A percentile compares a stretch with the other conserved stretches of the same genome.
Evolutionary conservation across 805 yeast genomes (phyloP).

Genomic region (Cyberlindnera bimundalis): DNA sequence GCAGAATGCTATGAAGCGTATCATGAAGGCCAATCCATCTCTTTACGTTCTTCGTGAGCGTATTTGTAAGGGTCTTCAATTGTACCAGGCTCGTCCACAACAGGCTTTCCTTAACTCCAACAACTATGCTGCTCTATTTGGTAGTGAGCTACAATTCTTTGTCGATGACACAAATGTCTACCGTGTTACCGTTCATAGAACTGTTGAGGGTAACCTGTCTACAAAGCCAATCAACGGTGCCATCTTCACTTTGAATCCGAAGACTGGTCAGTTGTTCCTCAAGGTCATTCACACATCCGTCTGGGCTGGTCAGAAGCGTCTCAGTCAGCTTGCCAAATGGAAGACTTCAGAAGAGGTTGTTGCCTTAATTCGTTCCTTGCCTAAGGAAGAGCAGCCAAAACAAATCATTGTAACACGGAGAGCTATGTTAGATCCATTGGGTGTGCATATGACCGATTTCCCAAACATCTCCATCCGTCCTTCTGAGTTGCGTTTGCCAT

Average conservation of each 20-base stretch:
- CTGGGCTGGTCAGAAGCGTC: slow-evolving; percentile 95
- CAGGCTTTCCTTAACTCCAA: slow-evolving; percentile 86
- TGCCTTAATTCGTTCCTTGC: slow-evolving; percentile 82
- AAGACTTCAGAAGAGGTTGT: slow-evolving; percentile 98
- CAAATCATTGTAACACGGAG: slow-evolving; percentile 87
- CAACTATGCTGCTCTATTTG: slow-evolving; percentile 87
- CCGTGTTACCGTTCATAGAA: slow-evolving; percentile 85
- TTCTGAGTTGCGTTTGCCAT: slow-evolving; percentile 86
- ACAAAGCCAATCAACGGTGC: slow-evolving; percentile 95
- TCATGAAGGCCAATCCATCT: slow-evolving; percentile 94
- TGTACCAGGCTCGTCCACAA: slow-evolving; percentile 90
- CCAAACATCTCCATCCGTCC: slow-evolving; percentile 88
- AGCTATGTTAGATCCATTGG: slow-evolving; percentile 90
- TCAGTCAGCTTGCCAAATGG: slow-evolving; percentile 95
- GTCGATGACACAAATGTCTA: slow-evolving; percentile 94
- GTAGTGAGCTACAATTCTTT: slow-evolving; percentile 77
- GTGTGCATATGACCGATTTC: slow-evolving; percentile 95
- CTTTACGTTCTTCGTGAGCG: slow-evolving; percentile 88
- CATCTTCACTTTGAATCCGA: slow-evolving; percentile 83
- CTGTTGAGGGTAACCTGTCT: slow-evolving; percentile 88
- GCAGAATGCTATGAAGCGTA: slow-evolving; percentile 88
- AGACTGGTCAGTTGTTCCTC: slow-evolving; percentile 84
- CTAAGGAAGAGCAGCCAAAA: slow-evolving; percentile 91
- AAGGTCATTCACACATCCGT: slow-evolving; percentile 91
- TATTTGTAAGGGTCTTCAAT: slow-evolving; percentile 87